Evolutionary conservation across 352 stramenopile genomes (phyloP), one percentile per base, ranked within the genome.

Genomic region (Phytophthora melonis): DNA sequence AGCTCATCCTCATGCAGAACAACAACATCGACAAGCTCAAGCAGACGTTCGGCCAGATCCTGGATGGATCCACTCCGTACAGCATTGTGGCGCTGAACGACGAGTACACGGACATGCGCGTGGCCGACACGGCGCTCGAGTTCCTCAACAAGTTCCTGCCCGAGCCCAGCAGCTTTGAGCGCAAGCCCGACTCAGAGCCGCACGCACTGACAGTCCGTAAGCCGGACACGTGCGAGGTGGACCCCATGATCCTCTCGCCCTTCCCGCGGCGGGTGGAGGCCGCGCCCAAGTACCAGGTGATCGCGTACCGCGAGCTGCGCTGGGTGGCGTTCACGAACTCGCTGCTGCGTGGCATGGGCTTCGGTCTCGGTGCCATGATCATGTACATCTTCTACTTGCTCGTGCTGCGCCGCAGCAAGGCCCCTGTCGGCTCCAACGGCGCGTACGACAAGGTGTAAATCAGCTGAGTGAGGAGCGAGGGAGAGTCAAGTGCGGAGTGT

Each of bases 61-160:
- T 95, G 7, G 84, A 87, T 25, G 86, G 87, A 25, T 78, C 81
- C 13, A 84, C 86, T 54, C 77, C 83, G 3, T 93, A 88, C 72
- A 93, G 86, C 60, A 89, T 97, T 71, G 75, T 97, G 21, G 89
- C 90, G 66, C 75, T 97, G 4, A 97, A 97, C 66, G 90, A 97
- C 64, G 90, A 97, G 72, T 97, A 96, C 80, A 82, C 80, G 21
- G 87, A 95, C 72, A 93, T 94, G 86, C 66, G 69, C 30, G 86
- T 95, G 34, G 88, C 88, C 7, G 87, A 94, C 61, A 84, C 78
- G 10, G 88, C 86, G 18, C 57, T 82, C 41, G 79, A 92, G 50
- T 97, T 97, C 73, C 74, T 95, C 32, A 74, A 70, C 54, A 89
- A 78, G 36, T 94, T 95, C 54, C 57, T 96, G 34, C 87, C 89